Percentiles rank a stretch among this genome's conserved stretches.
These are phyloP conservation scores for Beauveria pseudobassiana DNA, from an alignment of 2,329 filamentous ascomycete genomes.

Conservation along the genomic window DNA sequence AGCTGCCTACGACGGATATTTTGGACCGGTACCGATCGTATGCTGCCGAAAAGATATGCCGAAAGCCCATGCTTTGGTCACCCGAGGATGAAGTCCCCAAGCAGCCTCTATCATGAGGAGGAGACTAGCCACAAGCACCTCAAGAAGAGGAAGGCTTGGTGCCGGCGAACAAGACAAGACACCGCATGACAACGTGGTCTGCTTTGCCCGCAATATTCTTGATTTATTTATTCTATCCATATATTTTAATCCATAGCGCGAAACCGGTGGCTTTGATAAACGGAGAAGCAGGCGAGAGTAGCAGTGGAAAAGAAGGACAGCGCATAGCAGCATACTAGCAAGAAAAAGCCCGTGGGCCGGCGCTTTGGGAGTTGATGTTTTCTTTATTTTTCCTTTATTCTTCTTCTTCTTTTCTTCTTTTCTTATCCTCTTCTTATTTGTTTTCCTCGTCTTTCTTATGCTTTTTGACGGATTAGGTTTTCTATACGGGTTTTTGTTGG, in stretches of 20 bases:
- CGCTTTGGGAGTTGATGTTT: neutral
- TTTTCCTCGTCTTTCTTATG: neutral
- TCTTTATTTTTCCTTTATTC: neutral
- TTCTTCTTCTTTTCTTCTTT: neutral
- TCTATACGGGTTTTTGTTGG: neutral
- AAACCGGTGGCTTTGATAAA: neutral
- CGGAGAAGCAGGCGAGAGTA: neutral
- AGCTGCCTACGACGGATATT: slow-evolving; percentile 44
- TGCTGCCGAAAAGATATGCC: slow-evolving; percentile 44
- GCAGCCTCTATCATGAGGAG: neutral
- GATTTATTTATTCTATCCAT: neutral
- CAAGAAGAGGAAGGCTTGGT: neutral
- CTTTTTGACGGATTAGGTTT: neutral
- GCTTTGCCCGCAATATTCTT: neutral
- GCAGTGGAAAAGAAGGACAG: neutral
- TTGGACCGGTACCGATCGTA: slow-evolving; percentile 45
- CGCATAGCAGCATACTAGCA: neutral
- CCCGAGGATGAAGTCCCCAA: slow-evolving; percentile 12
- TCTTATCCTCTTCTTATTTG: neutral
- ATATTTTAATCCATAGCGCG: slow-evolving; percentile 4
- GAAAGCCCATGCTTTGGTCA: slow-evolving; percentile 23
- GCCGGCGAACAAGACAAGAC: neutral
- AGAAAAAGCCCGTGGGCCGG: neutral
- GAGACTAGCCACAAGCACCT: neutral
- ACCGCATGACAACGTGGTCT: neutral